Percentiles rank a stretch among this genome's conserved stretches.
These are phyloP conservation scores for Ustilago xerochloae DNA, from an alignment of 1,284 basidiomycete species.

Conservation along the genomic window DNA sequence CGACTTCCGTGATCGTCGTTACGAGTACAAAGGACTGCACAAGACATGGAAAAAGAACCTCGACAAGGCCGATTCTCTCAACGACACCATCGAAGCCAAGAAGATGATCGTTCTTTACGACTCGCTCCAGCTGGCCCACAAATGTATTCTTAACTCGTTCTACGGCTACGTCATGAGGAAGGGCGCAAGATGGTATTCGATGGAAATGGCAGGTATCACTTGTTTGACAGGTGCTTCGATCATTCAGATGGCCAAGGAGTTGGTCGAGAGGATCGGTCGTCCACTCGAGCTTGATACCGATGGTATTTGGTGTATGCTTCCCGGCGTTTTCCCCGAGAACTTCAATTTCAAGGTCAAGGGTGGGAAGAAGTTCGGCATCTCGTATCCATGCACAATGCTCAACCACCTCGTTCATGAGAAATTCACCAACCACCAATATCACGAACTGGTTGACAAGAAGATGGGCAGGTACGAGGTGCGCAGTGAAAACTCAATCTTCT, in stretches of 20 bases:
- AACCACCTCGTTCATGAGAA: constrained; percentile 95
- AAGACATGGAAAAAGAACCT: constrained; percentile 99
- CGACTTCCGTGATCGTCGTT: constrained; percentile 94
- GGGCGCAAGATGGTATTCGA: constrained; percentile 98
- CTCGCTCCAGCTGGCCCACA: constrained; percentile 98
- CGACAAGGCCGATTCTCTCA: constrained; percentile 78
- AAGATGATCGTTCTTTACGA: constrained; percentile 99
- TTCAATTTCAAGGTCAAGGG: constrained; percentile 91
- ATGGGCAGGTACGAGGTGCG: constrained; percentile 87
- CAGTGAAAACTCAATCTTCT: constrained; percentile 99
- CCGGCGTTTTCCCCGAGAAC: constrained; percentile 96
- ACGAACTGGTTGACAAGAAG: constrained; percentile 82
- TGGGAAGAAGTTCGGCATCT: constrained; percentile 89
- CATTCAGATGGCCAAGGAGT: constrained; percentile 98
- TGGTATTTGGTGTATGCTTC: constrained; percentile 99
- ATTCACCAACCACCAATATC: constrained; percentile 99
- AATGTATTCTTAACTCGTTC: constrained; percentile 99
- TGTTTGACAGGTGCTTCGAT: constrained; percentile 98
- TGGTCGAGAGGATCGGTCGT: constrained; percentile 94
- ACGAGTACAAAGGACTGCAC: constrained; percentile 98
- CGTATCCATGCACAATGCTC: constrained; percentile 99
- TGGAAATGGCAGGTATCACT: constrained; percentile 99
- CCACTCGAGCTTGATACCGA: constrained; percentile 98
- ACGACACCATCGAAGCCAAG: constrained; percentile 94
- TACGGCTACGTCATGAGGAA: constrained; percentile 99